phyloP scores from a whole-genome alignment of 2,329 filamentous ascomycete species.

The Gnomoniopsis smithogilvyi region DNA sequence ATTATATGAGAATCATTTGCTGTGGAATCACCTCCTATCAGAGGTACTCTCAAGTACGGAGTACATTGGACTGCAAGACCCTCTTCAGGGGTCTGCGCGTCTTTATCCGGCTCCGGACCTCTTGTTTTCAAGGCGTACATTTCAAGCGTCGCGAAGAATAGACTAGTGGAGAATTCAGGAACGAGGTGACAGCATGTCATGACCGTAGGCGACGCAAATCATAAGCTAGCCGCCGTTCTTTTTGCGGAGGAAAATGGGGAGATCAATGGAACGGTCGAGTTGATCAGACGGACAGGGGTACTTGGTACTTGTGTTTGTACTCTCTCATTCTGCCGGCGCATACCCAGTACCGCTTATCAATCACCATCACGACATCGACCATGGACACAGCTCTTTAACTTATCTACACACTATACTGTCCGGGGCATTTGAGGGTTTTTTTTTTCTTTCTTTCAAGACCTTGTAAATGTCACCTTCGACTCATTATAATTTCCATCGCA shows the following conservation, averaged over 20 bases:
- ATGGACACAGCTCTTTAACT: neutral
- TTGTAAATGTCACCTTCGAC: neutral
- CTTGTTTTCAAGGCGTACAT: no score
- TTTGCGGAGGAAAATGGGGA: no score
- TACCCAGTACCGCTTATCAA: neutral
- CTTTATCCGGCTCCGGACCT: no score
- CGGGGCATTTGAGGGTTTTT: neutral
- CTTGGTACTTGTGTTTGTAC: no score
- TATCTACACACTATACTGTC: neutral
- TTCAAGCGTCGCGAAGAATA: neutral
- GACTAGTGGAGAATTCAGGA: neutral
- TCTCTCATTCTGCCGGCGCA: neutral
- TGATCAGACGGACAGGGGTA: neutral
- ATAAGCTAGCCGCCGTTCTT: no score
- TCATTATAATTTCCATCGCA: neutral
- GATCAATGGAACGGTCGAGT: neutral
- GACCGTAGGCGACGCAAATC: no score
- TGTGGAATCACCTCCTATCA: no score
- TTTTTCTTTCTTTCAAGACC: neutral
- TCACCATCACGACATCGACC: neutral
- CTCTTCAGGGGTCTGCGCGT: no score
- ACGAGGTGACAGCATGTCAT: neutral
- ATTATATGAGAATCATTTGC: no score
- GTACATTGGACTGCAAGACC: no score
- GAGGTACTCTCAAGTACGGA: no score